Base-by-base conservation (phyloP, 768 basidiomycete species). In the Galerina sulciceps region DNA sequence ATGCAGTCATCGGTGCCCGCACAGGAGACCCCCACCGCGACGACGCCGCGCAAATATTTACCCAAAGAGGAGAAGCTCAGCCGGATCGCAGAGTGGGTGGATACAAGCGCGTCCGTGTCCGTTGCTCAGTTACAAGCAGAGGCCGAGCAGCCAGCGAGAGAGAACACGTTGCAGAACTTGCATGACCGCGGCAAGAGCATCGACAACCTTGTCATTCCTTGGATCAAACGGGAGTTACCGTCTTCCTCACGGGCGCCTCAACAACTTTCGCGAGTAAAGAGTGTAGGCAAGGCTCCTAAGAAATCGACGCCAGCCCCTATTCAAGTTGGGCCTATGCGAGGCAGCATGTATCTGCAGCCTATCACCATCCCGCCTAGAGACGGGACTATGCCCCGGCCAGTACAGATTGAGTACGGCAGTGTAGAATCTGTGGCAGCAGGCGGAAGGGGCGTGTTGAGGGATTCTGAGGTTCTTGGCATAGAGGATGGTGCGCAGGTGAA, bases 271-370 rank as follows among this genome's bases (percentile, higher is more conserved):
- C 71, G 75, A 51, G 72, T 81, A 55, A 81, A 76, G 71, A 79
- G 71, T 54, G 67, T 77, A 36, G 80, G 81, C 2, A 75, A 61
- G 42, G 78, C 69, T 42, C 76, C 77, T 2, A 69, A 68, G 53
- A 70, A 69, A 55, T 62, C 42, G 2, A 79, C 76, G 23, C 81
- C 76, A 6, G 60, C 65, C 8, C 74, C 75, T 17, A 68, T 69
- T 6, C 69, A 41, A 26, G 51, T 60, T n/a, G 59, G 58, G 10
- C 60, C 63, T 50, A 47, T 65, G n/a, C 67, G 69, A n/a, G 68
- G 58, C 4, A 75, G 76, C 60, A 59, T 75, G 53, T 70, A 75
- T 56, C 69, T 79, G 14, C 67, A 71, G 55, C 72, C 68, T 34
- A 70, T 73, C 53, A 65, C 71, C 59, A 72, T 72, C 55, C 72